phyloP scores from a whole-genome alignment of 2,329 filamentous ascomycete species.

The Thielaviopsis musarum region DNA sequence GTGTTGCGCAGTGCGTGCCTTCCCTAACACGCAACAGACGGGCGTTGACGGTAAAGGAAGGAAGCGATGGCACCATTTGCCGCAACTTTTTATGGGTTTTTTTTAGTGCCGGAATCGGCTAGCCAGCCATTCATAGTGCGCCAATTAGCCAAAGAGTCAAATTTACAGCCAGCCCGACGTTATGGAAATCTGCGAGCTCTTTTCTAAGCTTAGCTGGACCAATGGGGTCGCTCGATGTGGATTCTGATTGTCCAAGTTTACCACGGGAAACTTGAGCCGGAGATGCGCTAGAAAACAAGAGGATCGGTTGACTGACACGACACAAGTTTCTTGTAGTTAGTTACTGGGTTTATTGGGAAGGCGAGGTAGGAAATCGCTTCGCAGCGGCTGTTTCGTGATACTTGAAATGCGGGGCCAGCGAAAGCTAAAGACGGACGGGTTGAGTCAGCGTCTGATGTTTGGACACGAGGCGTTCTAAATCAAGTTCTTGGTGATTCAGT shows the following conservation, averaged over 20 bases:
- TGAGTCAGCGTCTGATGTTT: not conserved
- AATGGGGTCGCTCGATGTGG: not conserved
- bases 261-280: not conserved
- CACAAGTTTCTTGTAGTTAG: not conserved
- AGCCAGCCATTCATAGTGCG: not conserved
- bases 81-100: not conserved
- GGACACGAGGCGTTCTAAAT: not conserved
- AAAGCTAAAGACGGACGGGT: not conserved
- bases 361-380: not conserved
- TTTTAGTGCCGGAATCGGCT: not conserved
- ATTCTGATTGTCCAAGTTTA: not conserved
- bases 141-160: not conserved
- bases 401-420: not conserved
- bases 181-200: not conserved
- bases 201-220: not conserved
- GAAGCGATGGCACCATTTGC: conserved; percentile 4
- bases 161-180: not conserved
- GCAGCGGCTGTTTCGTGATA: not conserved
- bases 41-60: not conserved
- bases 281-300: not conserved
- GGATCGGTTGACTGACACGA: not conserved
- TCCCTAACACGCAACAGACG: not conserved
- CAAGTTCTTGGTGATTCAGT: not conserved
- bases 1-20: not conserved
- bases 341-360: not conserved